Base-by-base conservation (phyloP, 2,329 filamentous ascomycete species). In the Fusarium sp. region DNA sequence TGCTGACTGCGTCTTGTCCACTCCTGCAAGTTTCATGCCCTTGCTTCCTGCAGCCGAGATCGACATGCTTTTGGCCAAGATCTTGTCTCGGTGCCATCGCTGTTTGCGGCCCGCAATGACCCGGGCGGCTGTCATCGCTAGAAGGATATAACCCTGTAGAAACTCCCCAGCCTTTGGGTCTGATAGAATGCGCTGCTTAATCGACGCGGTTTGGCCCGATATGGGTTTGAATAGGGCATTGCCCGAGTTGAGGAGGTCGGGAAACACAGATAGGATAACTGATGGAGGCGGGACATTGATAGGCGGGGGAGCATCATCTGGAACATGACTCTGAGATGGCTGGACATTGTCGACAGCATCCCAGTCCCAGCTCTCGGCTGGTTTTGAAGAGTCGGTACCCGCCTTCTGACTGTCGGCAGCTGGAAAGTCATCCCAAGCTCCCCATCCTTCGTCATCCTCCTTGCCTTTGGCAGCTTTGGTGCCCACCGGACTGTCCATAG, bases 281-380 rank as follows among this genome's bases (percentile, higher is more conserved):
- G 94, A 94, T 1, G 96, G 96, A 6, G 96, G 96, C 11, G 96
- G 96, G 9, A 98, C 91, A 79, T 98, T 98, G 20, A 91, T 94
- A 6, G 95, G 95, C 7, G 94, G 93, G 27, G 87, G 84, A 42
- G 81, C 79, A 66, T 85, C 81, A n/a, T 71, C 73, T 25, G 63
- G 62, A 6, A 68, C 60, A 13, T 66, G 65, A 10, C 72, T 62
- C 29, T 79, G 69, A 60, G 79, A 57, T 5, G 77, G 69, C 50
- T 81, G 67, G 29, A 77, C 75, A 14, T 74, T 74, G 45, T 85
- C 85, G 47, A 82, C 83, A 2, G 85, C 79, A 35, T 87, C 85
- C 88, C 88, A 90, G 56, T 86, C 85, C 88, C 89, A 90, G 50
- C 81, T 81, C 10, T 80, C 79, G 7, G 78, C 65, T 6, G 73